Conservation (phyloP, 176 grass and related monocot genomes). For the Lolium rigidum region DNA sequence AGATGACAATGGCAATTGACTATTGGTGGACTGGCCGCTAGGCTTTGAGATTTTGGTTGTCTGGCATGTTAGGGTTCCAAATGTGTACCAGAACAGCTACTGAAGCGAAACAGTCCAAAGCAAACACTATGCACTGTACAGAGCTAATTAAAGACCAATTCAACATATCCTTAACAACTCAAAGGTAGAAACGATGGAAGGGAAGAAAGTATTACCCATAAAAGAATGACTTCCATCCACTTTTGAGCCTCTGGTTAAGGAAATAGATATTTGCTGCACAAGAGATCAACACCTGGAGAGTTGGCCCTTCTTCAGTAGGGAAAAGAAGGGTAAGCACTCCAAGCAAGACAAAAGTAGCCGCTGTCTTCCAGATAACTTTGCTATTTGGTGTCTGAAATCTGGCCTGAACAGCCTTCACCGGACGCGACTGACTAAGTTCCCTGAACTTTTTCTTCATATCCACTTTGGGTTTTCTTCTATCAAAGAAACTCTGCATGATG, state of each 20-base stretch:
- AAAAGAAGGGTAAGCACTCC: conserved; percentile 71
- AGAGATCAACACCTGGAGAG: conserved; percentile 84
- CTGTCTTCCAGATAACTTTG: conserved; percentile 82
- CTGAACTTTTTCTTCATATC: conserved; percentile 82
- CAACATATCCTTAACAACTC: conserved; percentile 1
- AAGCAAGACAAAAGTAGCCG: conserved; percentile 63
- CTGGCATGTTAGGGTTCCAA: neutral
- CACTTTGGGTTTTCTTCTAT: conserved; percentile 85
- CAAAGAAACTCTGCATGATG: conserved; percentile 89
- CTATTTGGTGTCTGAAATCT: conserved; percentile 85
- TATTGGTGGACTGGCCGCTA: neutral
- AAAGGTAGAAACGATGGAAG: conserved; percentile 35
- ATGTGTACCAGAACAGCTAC: neutral
- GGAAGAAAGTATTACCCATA: conserved; percentile 71
- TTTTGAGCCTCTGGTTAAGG: conserved; percentile 73
- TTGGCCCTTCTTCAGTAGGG: conserved; percentile 93
- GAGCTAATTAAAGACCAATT: conserved; percentile 11
- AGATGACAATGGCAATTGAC: neutral
- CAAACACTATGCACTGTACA: conserved; percentile 31
- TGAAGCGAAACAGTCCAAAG: conserved; percentile 9
- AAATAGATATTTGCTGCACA: conserved; percentile 89
- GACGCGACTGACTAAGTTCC: conserved; percentile 70
- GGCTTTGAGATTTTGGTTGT: neutral
- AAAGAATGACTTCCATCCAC: conserved; percentile 75
- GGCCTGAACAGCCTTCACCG: conserved; percentile 67